Base-by-base conservation (phyloP, 768 basidiomycete species). In the Trametes gibbosa region DNA sequence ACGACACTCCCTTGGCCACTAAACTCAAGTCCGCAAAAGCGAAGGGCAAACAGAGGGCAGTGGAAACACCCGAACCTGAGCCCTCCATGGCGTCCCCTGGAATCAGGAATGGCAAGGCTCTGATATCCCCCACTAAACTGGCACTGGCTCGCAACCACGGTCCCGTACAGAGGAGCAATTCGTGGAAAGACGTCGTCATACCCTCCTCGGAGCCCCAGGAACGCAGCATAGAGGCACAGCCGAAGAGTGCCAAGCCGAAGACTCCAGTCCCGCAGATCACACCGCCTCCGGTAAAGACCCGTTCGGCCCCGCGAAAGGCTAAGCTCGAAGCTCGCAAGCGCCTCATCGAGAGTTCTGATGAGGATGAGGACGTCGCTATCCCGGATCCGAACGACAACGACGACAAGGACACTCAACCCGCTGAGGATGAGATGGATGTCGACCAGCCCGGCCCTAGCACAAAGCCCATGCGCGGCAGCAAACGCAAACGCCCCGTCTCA, bases 171-270 rank as follows among this genome's bases (percentile, higher is more conserved):
- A 67, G 53, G 54, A 56, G 52, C 25, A 50, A 14, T 5, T 58
- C 61, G 4, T 58, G 61, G 56, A 35, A 23, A 42, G 37, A 50
- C 49, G 67, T 65, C 9, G 72, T 78, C 53, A 70, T 86, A 13
- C 85, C 85, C 6, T 86, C 85, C 0, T 89, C 86, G 17, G 72
- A 82, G 43, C 84, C 85, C 3, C 79, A 81, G 39, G 81, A 86
- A 66, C 82, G 84, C 59, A 45, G 17, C 59, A 66, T 58, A 6
- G 47, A 39, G 12, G 54, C 63, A 43, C 53, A 53, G 39, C 27
- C 37, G 39, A 56, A 42, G 47, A 42, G 27, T 34, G 56, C 16
- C 32, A 60, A 58, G 37, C 53, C 51, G 37, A 66, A 59, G 46
- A 40, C 52, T 1, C 57, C 42, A 3, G 41, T 50, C 14, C 53